phyloP scores from a whole-genome alignment of 2,329 filamentous ascomycete genomes.

The Sporothrix schenckii region DNA sequence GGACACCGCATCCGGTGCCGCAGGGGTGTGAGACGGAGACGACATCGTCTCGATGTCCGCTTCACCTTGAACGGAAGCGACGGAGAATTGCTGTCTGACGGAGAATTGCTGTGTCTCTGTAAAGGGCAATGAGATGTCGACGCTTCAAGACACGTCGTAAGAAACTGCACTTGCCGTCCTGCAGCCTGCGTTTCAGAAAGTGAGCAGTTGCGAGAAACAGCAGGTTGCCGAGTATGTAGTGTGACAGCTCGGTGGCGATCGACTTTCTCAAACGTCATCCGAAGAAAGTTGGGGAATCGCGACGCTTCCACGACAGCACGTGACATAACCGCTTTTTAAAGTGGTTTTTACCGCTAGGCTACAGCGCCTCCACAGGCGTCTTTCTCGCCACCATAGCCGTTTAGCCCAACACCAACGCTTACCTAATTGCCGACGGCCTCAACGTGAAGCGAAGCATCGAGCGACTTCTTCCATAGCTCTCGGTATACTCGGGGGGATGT shows the following conservation, averaged over 20 bases:
- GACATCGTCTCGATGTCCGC: neutral
- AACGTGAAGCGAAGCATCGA: too few relatives aligned
- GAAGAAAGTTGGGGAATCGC: conserved; percentile 22
- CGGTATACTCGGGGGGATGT: neutral
- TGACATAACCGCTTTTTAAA: conserved; percentile 23
- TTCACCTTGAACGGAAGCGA: neutral
- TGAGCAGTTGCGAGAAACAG: too few relatives aligned
- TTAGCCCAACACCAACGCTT: neutral
- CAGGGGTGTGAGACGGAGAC: neutral
- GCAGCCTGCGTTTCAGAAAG: neutral
- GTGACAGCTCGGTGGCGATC: neutral
- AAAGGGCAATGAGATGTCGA: too few relatives aligned
- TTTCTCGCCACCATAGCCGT: neutral
- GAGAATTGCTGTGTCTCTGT: neutral
- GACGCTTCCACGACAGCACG: conserved; percentile 33
- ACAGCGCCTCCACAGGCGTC: neutral
- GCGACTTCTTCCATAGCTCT: too few relatives aligned
- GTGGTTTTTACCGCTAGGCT: conserved; percentile 20
- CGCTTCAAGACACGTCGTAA: too few relatives aligned
- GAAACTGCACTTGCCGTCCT: neutral
- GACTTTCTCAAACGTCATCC: conserved; percentile 1
- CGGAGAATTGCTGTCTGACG: neutral
- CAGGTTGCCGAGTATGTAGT: neutral
- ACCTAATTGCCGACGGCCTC: neutral
- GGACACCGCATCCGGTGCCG: neutral